Conservation (phyloP, 108 stramenopile species). For the Nannochloropsis gaditana region DNA sequence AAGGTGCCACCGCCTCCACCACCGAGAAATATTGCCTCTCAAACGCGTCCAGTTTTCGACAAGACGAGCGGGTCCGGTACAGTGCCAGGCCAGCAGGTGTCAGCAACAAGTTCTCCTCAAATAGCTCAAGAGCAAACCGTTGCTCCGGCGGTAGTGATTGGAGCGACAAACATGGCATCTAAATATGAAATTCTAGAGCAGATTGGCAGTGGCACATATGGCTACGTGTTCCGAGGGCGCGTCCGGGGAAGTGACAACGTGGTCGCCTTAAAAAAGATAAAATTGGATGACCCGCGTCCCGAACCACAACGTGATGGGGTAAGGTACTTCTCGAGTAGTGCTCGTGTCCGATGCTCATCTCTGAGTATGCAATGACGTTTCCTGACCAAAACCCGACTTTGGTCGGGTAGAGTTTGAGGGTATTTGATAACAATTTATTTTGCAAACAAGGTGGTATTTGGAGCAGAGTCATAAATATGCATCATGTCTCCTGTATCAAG, state of each 20-base stretch:
- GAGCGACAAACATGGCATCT: neutral
- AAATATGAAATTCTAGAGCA: slow-evolving; percentile 14
- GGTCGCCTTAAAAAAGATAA: slow-evolving; percentile 7
- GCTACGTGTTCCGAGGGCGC: slow-evolving; percentile 12
- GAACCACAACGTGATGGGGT: slow-evolving; percentile 5
- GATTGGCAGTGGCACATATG: slow-evolving; percentile 6
- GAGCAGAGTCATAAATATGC: too few relatives aligned
- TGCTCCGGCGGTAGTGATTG: neutral
- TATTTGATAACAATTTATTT: too few relatives aligned
- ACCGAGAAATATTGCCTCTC: neutral
- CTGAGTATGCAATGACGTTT: neutral
- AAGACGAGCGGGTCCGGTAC: neutral
- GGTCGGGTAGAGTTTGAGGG: too few relatives aligned
- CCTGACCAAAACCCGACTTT: too few relatives aligned
- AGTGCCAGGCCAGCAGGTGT: neutral
- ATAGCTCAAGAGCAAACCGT: neutral
- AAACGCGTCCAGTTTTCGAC: neutral
- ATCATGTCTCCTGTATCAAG: too few relatives aligned
- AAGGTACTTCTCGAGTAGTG: neutral
- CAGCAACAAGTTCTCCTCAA: neutral
- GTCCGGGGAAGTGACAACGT: neutral
- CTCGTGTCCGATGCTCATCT: neutral
- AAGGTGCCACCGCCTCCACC: slow-evolving; percentile 11
- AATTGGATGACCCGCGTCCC: neutral
- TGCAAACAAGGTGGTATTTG: too few relatives aligned